Percentiles rank a stretch among this genome's conserved stretches.
Conservation (phyloP, 1,139 yeast species). For the Meyerozyma guilliermondii region DNA sequence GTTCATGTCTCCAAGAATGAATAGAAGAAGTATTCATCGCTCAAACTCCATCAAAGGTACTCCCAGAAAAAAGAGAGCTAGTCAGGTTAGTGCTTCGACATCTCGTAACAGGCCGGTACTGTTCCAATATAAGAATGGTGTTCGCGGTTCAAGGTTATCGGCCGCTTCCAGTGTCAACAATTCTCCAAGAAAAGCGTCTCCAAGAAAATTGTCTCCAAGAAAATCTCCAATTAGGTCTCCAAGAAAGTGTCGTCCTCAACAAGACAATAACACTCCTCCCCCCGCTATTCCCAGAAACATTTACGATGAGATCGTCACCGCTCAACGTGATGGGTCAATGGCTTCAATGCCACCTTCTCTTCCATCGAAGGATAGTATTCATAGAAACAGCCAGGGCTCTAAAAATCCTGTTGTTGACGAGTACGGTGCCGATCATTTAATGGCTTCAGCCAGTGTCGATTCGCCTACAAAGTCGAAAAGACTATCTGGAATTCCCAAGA, state of each 20-base stretch:
- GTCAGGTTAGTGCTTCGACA: constrained; percentile 50
- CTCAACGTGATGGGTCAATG: constrained; percentile 25
- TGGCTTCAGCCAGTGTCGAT: constrained; percentile 27
- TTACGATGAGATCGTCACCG: constrained; percentile 42
- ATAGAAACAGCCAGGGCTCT: constrained; percentile 6
- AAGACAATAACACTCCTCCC: constrained; percentile 15
- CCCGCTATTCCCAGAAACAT: constrained; percentile 43
- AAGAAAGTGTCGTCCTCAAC: constrained; percentile 11
- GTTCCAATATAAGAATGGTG: constrained; percentile 29
- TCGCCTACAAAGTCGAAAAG: constrained; percentile 18
- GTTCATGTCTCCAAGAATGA: constrained; percentile 7
- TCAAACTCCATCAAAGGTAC: constrained; percentile 14
- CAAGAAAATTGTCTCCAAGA: constrained; percentile 21
- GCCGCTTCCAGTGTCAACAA: constrained; percentile 22
- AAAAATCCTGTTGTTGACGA: constrained; percentile 23
- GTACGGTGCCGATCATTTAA: constrained; percentile 17
- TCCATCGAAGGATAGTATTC: constrained; percentile 34
- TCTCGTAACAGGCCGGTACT: constrained; percentile 54
- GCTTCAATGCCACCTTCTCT: constrained; percentile 36
- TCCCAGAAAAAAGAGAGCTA: constrained; percentile 39
- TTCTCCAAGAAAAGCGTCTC: constrained; percentile 18
- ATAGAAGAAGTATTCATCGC: constrained; percentile 7
- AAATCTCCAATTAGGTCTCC: constrained; percentile 16
- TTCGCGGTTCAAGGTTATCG: constrained; percentile 6
- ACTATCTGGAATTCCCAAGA: constrained; percentile 24